Conservation (phyloP, 371 early-diverging fungal species). For the Mortierella sp. region DNA sequence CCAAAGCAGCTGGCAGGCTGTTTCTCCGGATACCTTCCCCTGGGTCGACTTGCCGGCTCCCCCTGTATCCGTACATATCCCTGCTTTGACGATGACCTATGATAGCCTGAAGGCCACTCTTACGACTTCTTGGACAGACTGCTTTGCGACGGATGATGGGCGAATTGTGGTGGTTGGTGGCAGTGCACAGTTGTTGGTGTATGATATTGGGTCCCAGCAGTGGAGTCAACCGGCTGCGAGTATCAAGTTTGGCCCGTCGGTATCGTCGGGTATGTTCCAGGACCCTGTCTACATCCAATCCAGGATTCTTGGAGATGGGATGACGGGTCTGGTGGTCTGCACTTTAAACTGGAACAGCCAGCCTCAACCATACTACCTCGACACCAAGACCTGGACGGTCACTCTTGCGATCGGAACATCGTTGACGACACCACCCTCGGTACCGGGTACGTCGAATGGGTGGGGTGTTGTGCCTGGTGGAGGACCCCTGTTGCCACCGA, state of each 20-base stretch:
- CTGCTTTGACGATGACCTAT: conserved; percentile 46
- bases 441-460: conserved; percentile 30
- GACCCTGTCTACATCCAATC: conserved; percentile 50
- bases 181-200: conserved; percentile 32
- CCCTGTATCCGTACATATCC: conserved; percentile 43
- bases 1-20: conserved; percentile 3
- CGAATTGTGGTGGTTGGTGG: conserved; percentile 54
- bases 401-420: conserved; percentile 50
- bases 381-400: conserved; percentile 45
- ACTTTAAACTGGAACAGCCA: conserved; percentile 53
- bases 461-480: conserved; percentile 47
- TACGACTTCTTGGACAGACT: conserved; percentile 49
- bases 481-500: conserved; percentile 32
- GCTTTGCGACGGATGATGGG: conserved; percentile 55
- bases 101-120: conserved; percentile 2
- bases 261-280: conserved; percentile 35
- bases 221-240: conserved; percentile 26
- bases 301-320: conserved; percentile 45
- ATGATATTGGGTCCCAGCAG: conserved; percentile 20
- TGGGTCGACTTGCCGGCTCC: conserved; percentile 47
- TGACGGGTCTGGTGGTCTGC: conserved; percentile 47
- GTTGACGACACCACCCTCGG: conserved; percentile 34
- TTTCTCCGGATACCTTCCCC: conserved; percentile 28
- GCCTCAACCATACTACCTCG: conserved; percentile 51
- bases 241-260: conserved; percentile 34